Evolutionary conservation across 1,284 basidiomycete genomes (phyloP).

Genomic region (Pseudozyma hubeiensis): DNA sequence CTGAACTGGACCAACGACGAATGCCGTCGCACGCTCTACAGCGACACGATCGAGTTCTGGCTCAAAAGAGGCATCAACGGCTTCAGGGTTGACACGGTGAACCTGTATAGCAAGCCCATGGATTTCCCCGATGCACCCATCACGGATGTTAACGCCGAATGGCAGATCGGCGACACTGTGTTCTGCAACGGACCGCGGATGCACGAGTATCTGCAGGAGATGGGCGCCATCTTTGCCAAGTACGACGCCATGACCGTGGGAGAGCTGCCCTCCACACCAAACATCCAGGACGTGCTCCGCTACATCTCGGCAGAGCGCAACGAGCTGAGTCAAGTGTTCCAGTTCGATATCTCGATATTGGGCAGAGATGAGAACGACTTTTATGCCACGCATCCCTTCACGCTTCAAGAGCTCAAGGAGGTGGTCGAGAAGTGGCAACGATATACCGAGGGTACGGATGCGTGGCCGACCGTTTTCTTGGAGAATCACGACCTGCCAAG

Average conservation of each 20-base stretch:
- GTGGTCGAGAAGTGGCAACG: conserved; percentile 75
- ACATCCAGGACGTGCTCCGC: conserved; percentile 72
- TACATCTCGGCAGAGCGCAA: conserved; percentile 76
- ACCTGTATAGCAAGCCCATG: conserved; percentile 58
- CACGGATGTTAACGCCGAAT: conserved; percentile 73
- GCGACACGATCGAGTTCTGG: conserved; percentile 79
- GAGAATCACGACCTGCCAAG: conserved; percentile 79
- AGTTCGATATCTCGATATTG: conserved; percentile 75
- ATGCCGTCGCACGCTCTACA: conserved; percentile 73
- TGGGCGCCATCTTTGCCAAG: conserved; percentile 71
- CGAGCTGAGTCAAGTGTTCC: conserved; percentile 75
- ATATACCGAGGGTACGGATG: conserved; percentile 26
- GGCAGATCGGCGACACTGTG: conserved; percentile 73
- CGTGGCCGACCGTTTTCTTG: conserved; percentile 47
- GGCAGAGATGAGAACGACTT: conserved; percentile 68
- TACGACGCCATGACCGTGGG: conserved; percentile 76
- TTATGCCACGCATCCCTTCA: conserved; percentile 73
- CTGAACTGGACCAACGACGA: conserved; percentile 79
- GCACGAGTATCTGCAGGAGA: conserved; percentile 77
- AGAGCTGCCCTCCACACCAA: conserved; percentile 71
- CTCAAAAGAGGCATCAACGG: conserved; percentile 79
- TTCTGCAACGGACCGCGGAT: conserved; percentile 68
- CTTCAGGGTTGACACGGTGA: conserved; percentile 71
- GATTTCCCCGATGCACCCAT: conserved; percentile 63
- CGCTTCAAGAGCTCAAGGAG: conserved; percentile 74